phyloP scores from a whole-genome alignment of 345 rosid genomes.

The Arabidopsis thaliana region DNA sequence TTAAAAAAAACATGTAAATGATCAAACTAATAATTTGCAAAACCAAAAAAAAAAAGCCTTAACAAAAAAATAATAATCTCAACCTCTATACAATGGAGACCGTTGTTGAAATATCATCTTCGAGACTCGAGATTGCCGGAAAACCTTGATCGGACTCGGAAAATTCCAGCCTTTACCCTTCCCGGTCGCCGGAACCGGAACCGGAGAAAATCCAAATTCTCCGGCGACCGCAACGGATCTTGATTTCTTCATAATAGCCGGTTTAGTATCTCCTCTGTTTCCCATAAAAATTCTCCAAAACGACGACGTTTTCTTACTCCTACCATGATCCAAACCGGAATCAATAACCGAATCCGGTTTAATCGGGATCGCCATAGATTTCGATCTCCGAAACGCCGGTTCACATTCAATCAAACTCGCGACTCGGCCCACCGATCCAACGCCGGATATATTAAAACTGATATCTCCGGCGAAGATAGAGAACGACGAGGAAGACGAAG shows the following conservation, averaged over 20 bases:
- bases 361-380: slow-evolving; percentile 80
- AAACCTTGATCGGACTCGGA: slow-evolving; percentile 88
- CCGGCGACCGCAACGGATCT: slow-evolving; percentile 70
- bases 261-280: slow-evolving; percentile 49
- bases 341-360: slow-evolving; percentile 41
- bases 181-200: slow-evolving; percentile 27
- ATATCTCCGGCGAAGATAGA: slow-evolving; percentile 48
- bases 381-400: slow-evolving; percentile 78
- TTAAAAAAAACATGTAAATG: slow-evolving; percentile 2
- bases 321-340: slow-evolving; percentile 24
- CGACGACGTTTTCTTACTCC: slow-evolving; percentile 46
- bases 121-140: slow-evolving; percentile 65
- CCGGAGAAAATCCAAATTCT: slow-evolving; percentile 44
- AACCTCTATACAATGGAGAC: slow-evolving; percentile 83
- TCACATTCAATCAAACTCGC: slow-evolving; percentile 67
- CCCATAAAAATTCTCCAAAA: slow-evolving; percentile 63
- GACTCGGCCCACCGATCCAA: slow-evolving; percentile 60
- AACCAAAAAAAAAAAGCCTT: not conserved
- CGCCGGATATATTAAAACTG: slow-evolving; percentile 19
- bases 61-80: slow-evolving; percentile 34
- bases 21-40: slow-evolving; percentile 29
- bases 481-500: slow-evolving; percentile 56
- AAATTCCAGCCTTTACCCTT: slow-evolving; percentile 75
- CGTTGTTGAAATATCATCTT: slow-evolving; percentile 63
- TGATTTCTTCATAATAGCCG: slow-evolving; percentile 77